These are phyloP conservation scores for Fomitopsis betulina DNA, from an alignment of 1,284 basidiomycete genomes.

Conservation along the genomic window DNA sequence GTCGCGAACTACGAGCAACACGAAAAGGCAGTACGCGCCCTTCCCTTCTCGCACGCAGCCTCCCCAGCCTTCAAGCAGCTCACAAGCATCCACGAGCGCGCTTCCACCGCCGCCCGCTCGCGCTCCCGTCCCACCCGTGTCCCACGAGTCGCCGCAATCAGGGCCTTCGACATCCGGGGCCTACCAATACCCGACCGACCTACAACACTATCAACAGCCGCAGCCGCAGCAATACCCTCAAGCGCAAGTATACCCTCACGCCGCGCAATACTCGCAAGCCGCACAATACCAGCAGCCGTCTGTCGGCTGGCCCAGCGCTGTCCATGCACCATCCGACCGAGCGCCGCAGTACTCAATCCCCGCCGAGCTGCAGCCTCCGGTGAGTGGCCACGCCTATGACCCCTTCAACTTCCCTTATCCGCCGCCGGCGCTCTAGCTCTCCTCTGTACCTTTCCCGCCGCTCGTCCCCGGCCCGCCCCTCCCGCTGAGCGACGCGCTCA, in stretches of 20 bases:
- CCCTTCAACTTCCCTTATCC: slow-evolving; percentile 6
- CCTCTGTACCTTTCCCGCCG: background rate
- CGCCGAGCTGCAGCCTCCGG: slow-evolving; percentile 6
- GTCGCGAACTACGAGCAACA: slow-evolving; percentile 15
- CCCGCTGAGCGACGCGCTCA: background rate
- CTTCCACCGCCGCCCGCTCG: slow-evolving; percentile 15
- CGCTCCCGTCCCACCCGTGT: slow-evolving; percentile 5
- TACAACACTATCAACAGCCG: background rate
- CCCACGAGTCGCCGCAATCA: slow-evolving; percentile 23
- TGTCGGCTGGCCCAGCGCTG: background rate
- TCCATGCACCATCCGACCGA: background rate
- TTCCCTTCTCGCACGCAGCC: slow-evolving; percentile 39
- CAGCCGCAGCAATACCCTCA: background rate
- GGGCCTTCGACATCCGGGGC: background rate
- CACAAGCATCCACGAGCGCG: slow-evolving; percentile 14
- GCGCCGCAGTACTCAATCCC: slow-evolving; percentile 1
- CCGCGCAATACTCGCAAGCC: background rate
- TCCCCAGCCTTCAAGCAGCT: background rate
- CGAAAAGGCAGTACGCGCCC: slow-evolving; percentile 49
- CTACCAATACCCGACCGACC: background rate
- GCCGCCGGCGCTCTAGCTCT: slow-evolving; percentile 3
- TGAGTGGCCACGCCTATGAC: slow-evolving; percentile 6
- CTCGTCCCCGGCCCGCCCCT: slow-evolving; percentile 1
- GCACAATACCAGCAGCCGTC: background rate
- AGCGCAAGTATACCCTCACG: background rate